Conservation (phyloP, 495 filamentous ascomycete genomes). For the Penicillium cosmopolitanum region DNA sequence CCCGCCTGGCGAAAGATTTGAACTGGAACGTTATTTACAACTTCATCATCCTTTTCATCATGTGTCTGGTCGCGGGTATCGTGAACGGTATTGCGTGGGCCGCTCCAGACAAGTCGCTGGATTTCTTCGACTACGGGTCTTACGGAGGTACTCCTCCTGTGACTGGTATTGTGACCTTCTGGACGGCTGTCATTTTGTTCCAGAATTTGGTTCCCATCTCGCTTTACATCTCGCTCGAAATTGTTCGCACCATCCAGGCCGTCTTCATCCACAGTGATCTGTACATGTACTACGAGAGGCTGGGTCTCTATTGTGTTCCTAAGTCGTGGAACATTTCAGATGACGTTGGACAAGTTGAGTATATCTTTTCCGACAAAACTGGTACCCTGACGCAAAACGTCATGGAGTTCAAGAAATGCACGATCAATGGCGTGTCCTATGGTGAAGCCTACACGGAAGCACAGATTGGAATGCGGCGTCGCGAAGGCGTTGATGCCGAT, state of each 20-base stretch:
- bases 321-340: constrained; percentile 99
- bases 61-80: constrained; percentile 87
- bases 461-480: constrained; percentile 90
- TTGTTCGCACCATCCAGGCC: constrained; percentile 89
- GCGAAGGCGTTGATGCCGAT: constrained; percentile 84
- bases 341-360: constrained; percentile 97
- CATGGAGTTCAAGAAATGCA: constrained; percentile 99
- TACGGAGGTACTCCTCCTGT: constrained; percentile 76
- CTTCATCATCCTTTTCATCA: constrained; percentile 84
- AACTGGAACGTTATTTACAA: constrained; percentile 99
- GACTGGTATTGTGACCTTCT: constrained; percentile 94
- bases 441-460: constrained; percentile 98
- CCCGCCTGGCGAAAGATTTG: constrained; percentile 86
- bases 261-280: constrained; percentile 97
- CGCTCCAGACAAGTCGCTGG: constrained; percentile 69
- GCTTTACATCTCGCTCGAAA: constrained; percentile 96
- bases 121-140: constrained; percentile 86
- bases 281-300: constrained; percentile 92
- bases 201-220: constrained; percentile 99
- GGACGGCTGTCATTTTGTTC: constrained; percentile 90
- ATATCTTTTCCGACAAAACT: constrained; percentile 99
- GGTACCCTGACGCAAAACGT: constrained; percentile 98
- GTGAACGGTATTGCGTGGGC: constrained; percentile 84
- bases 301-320: constrained; percentile 93
- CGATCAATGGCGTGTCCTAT: constrained; percentile 91